Evolutionary conservation across 2,329 filamentous ascomycete genomes (phyloP).

Genomic region (Diplodia intermedia): DNA sequence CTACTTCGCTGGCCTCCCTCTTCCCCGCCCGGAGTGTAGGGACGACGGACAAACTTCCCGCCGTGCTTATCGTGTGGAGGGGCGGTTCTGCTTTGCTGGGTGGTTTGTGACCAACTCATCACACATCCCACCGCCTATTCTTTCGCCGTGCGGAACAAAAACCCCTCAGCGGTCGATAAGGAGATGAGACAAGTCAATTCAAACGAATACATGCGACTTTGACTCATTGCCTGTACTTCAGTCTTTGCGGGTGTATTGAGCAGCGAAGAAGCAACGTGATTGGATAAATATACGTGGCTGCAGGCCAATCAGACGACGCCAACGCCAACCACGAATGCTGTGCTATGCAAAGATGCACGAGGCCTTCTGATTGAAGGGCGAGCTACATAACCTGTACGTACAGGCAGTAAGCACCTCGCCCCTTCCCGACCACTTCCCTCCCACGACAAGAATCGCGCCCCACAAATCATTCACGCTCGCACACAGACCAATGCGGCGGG

Average conservation of each 20-base stretch:
- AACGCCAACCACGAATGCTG: not conserved
- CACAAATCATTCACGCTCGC: too few relatives aligned
- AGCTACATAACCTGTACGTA: too few relatives aligned
- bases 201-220: not conserved
- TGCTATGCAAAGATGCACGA: too few relatives aligned
- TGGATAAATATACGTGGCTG: not conserved
- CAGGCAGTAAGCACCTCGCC: too few relatives aligned
- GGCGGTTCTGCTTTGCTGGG: not conserved
- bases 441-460: too few relatives aligned
- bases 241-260: not conserved
- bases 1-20: not conserved
- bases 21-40: not conserved
- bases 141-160: not conserved
- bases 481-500: too few relatives aligned
- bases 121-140: not conserved
- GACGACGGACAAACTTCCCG: slow-evolving; percentile 2
- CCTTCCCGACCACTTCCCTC: too few relatives aligned
- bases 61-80: slow-evolving; percentile 2
- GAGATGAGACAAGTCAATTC: not conserved
- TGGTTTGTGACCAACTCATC: not conserved
- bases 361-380: too few relatives aligned
- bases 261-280: not conserved
- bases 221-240: not conserved
- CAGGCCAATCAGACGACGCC: not conserved
- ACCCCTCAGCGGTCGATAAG: not conserved